A percentile compares a stretch with the other conserved stretches of the same genome.
Conservation (phyloP, 2,329 filamentous ascomycete genomes). For the Rachicladosporium sp. region DNA sequence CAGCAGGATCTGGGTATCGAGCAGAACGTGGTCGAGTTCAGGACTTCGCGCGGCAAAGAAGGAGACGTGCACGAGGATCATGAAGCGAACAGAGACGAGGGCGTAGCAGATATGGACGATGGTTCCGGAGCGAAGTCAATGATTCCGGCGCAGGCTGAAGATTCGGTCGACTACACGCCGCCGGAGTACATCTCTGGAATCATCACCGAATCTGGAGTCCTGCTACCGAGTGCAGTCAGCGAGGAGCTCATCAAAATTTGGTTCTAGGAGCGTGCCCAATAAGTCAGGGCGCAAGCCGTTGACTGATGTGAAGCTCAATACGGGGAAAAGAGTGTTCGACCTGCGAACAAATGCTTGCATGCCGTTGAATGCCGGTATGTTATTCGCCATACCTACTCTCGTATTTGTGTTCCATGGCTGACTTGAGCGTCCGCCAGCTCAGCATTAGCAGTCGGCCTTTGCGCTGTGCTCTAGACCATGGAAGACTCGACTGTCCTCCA, state of each 20-base stretch:
- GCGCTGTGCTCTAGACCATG: too few species aligned
- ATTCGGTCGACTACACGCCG: slow-evolving; percentile 54
- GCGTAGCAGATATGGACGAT: slow-evolving; percentile 19
- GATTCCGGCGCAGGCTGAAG: slow-evolving; percentile 16
- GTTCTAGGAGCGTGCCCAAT: slow-evolving; percentile 18
- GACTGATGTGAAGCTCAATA: too few species aligned
- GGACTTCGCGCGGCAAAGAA: slow-evolving; percentile 32
- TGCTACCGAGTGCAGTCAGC: slow-evolving; percentile 57
- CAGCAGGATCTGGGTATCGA: slow-evolving; percentile 72
- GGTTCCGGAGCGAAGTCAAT: slow-evolving; percentile 4
- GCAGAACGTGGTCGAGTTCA: slow-evolving; percentile 66
- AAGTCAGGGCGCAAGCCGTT: too few species aligned
- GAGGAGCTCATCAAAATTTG: slow-evolving; percentile 58
- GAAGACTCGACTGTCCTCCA: too few species aligned
- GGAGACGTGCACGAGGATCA: slow-evolving; percentile 2
- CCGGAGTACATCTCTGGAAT: slow-evolving; percentile 59
- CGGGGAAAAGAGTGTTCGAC: too few species aligned
- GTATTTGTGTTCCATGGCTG: too few species aligned
- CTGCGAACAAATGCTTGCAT: too few species aligned
- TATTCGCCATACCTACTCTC: too few species aligned
- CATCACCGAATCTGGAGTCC: slow-evolving; percentile 63
- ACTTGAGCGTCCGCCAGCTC: too few species aligned
- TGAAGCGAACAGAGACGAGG: slow-evolving; percentile 11
- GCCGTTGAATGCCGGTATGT: too few species aligned
- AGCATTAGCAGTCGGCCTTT: too few species aligned